phyloP scores from a whole-genome alignment of 768 basidiomycete genomes.

The Termitomyces sp. region DNA sequence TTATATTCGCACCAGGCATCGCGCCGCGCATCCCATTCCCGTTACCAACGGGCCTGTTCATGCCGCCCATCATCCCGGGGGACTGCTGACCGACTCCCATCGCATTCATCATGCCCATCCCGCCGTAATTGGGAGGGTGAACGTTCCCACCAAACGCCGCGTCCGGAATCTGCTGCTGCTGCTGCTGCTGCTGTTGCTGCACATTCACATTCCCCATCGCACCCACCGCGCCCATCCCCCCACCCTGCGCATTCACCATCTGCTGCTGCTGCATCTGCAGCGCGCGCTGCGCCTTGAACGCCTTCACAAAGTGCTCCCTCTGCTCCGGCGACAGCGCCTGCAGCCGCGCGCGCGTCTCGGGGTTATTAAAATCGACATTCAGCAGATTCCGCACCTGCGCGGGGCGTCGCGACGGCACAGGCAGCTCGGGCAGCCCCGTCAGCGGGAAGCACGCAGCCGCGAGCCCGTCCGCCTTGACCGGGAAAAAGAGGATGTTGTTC shows the following conservation, averaged over 20 bases:
- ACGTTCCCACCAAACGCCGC: conserved; percentile 9
- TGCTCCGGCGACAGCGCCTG: conserved; percentile 21
- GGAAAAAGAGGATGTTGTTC: conserved; percentile 35
- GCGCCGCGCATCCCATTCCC: conserved; percentile 9
- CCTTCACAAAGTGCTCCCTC: conserved; percentile 14
- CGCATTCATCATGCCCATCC: conserved; percentile 15
- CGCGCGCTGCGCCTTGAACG: conserved; percentile 11
- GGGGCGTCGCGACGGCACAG: conserved; percentile 13
- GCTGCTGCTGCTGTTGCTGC: conserved; percentile 16
- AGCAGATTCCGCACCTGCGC: background rate
- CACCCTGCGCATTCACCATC: conserved; percentile 4
- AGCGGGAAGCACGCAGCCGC: conserved; percentile 30
- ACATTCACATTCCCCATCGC: conserved; percentile 4
- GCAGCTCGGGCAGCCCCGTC: conserved; percentile 34
- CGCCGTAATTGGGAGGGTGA: too few relatives aligned
- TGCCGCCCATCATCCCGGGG: too few relatives aligned
- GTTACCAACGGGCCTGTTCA: conserved; percentile 10
- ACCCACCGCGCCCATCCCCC: background rate
- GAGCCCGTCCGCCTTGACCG: conserved; percentile 17
- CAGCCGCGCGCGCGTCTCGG: conserved; percentile 14
- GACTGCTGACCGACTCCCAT: conserved; percentile 18
- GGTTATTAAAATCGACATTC: conserved; percentile 9
- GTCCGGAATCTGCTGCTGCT: conserved; percentile 15
- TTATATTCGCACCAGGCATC: conserved; percentile 23
- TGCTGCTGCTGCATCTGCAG: conserved; percentile 1